Evolutionary conservation across 176 grass and related monocot genomes (phyloP), one percentile per base, ranked within the genome.

Genomic region (Saccharum spontaneum): DNA sequence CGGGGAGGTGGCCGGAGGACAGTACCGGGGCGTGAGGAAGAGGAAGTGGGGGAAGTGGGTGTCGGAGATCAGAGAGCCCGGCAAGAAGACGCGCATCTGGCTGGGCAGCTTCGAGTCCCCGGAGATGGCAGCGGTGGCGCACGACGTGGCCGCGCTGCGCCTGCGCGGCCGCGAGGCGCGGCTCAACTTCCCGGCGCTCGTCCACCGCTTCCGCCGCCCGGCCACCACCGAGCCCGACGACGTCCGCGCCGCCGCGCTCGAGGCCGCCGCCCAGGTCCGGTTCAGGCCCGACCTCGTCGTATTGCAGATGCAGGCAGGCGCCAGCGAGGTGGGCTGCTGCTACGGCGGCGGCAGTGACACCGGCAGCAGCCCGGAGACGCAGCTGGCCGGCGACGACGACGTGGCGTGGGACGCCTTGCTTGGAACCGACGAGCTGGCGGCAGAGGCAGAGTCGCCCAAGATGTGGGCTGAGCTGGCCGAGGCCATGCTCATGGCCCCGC

Each of bases 61-160:
- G 65, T 97, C 95, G 0, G 95, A 97, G 84, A 97, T 98, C 82
- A 88, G 95, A n/a, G 95, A 98, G 82, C 95, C 95, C 9, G 95
- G 95, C 48, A 98, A 98, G 91, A 98, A 98, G 87, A 90, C 93
- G 24, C 87, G 95, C 67, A 98, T 98, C 75, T 98, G 95, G 95
- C 91, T 98, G 3, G 95, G 95, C 18, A 98, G 95, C 79, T 98
- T 98, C 80, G 95, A 95, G 85, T 95, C 91, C 1, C 87, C 95
- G 22, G 93, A 98, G 91, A 93, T 98, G 91, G 95, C 95, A 0
- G 95, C 95, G 3, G 95, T 92, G 22, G 95, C 95, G 75, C 95
- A 95, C 74, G 95, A 98, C 76, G 95, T 98, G 67, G 95, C 95
- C 0, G 91, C 87, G 64, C 85, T 98, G 13, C 77, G 77, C 22